Evolutionary conservation across 31 red algal genomes (phyloP).

Genomic region (Porphyra umbilicalis): DNA sequence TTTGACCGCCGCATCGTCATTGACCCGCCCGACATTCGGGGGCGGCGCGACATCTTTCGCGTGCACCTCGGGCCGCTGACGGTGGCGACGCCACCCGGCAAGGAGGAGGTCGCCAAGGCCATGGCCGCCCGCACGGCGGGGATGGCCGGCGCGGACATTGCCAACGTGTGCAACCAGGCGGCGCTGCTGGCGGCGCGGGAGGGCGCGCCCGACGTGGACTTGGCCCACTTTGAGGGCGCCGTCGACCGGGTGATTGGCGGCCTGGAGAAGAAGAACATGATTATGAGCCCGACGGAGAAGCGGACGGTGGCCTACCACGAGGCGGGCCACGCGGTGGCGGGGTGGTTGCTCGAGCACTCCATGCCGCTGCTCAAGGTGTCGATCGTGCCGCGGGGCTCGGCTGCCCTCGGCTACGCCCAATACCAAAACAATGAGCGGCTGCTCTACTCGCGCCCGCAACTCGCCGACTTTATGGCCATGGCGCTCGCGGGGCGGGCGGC

Average conservation of each 20-base stretch:
- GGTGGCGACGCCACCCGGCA: conserved; percentile 51
- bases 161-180: conserved; percentile 95
- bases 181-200: conserved; percentile 80
- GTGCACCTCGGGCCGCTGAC: conserved; percentile 70
- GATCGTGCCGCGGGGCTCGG: conserved; percentile 82
- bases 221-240: conserved; percentile 78
- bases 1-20: conserved; percentile 95
- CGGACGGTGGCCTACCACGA: conserved; percentile 95
- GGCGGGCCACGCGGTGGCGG: conserved; percentile 94
- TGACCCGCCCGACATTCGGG: conserved; percentile 81
- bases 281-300: conserved; percentile 95
- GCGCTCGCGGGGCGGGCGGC: conserved; percentile 83
- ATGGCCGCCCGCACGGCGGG: conserved; percentile 83
- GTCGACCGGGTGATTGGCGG: conserved; percentile 90
- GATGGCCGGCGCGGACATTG: conserved; percentile 92
- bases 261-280: conserved; percentile 85
- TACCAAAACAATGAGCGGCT: conserved; percentile 81
- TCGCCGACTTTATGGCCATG: conserved; percentile 90
- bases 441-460: conserved; percentile 56
- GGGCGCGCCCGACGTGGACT: conserved; percentile 40
- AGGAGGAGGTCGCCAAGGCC: conserved; percentile 66
- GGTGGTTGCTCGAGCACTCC: conserved; percentile 93
- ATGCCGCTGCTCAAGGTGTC: conserved; percentile 91
- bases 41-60: conserved; percentile 78
- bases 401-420: conserved; percentile 88